phyloP scores from a whole-genome alignment of 257 asterid species.

The Solanum paucissectum region DNA sequence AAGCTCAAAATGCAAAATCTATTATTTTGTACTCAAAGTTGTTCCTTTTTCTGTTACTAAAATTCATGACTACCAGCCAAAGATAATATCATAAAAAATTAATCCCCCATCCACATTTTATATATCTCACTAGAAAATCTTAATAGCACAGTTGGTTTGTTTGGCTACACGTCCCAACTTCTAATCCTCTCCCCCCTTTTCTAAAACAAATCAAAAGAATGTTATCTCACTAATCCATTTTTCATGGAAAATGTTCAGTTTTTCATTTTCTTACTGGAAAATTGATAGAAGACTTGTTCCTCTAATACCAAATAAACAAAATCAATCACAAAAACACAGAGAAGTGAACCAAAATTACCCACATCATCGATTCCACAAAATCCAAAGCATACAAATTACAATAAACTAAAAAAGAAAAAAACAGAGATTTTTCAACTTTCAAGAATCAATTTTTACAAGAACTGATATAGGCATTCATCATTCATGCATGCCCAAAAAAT shows the following conservation, averaged over 20 bases:
- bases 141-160: not conserved
- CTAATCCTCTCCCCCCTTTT: not conserved
- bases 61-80: not conserved
- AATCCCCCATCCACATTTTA: not conserved
- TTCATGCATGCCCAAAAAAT: conserved; percentile 16
- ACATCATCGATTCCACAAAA: not conserved
- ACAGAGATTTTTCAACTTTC: not conserved
- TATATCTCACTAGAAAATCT: not conserved
- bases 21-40: not conserved
- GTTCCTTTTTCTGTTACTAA: not conserved
- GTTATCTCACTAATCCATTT: not conserved
- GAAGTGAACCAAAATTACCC: not conserved
- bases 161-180: not conserved
- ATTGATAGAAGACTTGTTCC: not conserved
- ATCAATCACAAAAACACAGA: not conserved
- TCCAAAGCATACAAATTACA: not conserved
- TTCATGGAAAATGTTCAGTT: not conserved
- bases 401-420: not conserved
- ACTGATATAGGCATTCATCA: conserved; percentile 1
- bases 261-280: not conserved
- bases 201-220: too few relatives aligned
- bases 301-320: not conserved
- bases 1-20: not conserved
- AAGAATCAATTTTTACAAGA: not conserved
- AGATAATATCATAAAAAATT: not conserved